These are phyloP conservation scores for Zoysia matrella DNA, from an alignment of 202 grass and related monocot species.

Conservation along the genomic window DNA sequence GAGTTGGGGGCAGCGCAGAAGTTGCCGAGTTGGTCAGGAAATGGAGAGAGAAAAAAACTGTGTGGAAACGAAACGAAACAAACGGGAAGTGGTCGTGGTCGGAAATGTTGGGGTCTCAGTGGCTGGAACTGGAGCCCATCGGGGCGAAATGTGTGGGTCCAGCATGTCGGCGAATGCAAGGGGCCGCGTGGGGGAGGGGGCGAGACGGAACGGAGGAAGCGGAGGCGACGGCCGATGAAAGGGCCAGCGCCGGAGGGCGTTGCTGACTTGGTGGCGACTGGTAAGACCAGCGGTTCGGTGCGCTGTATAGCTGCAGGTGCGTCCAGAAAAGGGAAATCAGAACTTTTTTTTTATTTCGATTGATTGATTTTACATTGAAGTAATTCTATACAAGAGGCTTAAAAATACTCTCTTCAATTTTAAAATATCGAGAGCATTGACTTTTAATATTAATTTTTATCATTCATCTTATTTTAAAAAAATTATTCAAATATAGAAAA, in stretches of 20 bases:
- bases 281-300: not conserved
- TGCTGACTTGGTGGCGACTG: not conserved
- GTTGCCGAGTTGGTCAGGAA: conserved; percentile 40
- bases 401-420: too few relatives aligned
- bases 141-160: not conserved
- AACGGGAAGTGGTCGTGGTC: not conserved
- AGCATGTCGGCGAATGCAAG: not conserved
- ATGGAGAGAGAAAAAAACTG: not conserved
- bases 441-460: too few relatives aligned
- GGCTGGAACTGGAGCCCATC: conserved; percentile 35
- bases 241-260: not conserved
- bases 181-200: not conserved
- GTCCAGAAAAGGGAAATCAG: too few relatives aligned
- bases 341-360: too few relatives aligned
- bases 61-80: conserved; percentile 31
- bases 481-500: too few relatives aligned
- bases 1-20: conserved; percentile 31
- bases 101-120: conserved; percentile 14
- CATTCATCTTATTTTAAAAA: too few relatives aligned
- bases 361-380: too few relatives aligned
- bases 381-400: too few relatives aligned
- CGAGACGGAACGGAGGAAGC: conserved; percentile 9
- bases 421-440: too few relatives aligned
- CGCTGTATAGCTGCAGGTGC: too few relatives aligned
- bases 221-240: conserved; percentile 31